Evolutionary conservation across 2,329 filamentous ascomycete genomes (phyloP).

Genomic region (Hymenoscyphus linearis): DNA sequence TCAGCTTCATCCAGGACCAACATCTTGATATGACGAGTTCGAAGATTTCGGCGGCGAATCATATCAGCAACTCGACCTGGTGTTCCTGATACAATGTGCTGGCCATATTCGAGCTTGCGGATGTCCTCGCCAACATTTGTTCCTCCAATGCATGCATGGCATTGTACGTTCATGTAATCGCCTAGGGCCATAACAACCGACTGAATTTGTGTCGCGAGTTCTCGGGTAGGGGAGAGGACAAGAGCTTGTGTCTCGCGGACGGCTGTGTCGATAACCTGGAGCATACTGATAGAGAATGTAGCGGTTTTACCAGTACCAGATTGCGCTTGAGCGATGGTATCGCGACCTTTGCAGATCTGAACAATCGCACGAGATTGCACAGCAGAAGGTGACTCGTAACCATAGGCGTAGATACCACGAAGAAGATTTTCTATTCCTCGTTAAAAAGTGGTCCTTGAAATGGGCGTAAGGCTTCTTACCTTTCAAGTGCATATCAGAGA

Average conservation of each 20-base stretch:
- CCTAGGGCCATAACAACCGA: constrained; percentile 99
- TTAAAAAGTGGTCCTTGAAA: constrained; percentile 2
- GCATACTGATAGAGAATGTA: constrained; percentile 92
- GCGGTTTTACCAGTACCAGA: constrained; percentile 99
- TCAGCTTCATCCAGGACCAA: constrained; percentile 72
- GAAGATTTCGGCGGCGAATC: constrained; percentile 69
- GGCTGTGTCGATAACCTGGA: constrained; percentile 91
- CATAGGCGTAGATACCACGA: constrained; percentile 96
- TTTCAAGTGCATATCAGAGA: constrained; percentile 91
- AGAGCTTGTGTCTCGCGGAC: constrained; percentile 91
- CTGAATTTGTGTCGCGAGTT: constrained; percentile 97
- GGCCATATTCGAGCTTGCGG: constrained; percentile 92
- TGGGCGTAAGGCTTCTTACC: constrained; percentile 37
- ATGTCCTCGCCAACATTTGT: constrained; percentile 98
- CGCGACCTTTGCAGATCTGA: constrained; percentile 97
- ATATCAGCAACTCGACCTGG: constrained; percentile 92
- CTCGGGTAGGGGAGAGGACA: constrained; percentile 90
- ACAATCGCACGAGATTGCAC: constrained; percentile 98
- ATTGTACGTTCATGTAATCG: constrained; percentile 99
- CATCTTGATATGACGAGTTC: constrained; percentile 74
- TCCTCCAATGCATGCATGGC: constrained; percentile 95
- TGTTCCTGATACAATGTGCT: constrained; percentile 95
- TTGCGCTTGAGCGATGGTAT: constrained; percentile 98
- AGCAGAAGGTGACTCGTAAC: constrained; percentile 95
- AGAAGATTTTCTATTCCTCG: constrained; percentile 72